Conservation (phyloP, 2,329 filamentous ascomycete species). For the Akanthomyces dipterigenus region DNA sequence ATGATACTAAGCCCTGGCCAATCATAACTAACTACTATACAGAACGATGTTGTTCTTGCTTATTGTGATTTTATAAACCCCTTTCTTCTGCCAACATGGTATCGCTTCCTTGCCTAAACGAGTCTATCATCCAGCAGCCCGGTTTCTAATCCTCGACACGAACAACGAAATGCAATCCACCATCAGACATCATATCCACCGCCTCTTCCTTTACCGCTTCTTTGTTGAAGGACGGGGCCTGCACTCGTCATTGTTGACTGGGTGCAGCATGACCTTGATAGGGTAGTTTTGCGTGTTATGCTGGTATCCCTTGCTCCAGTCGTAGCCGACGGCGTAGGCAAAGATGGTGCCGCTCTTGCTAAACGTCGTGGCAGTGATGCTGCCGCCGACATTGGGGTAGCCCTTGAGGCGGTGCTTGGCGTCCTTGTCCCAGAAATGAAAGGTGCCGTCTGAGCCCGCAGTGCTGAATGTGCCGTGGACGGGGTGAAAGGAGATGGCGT, state of each 20-base stretch:
- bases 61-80: not conserved
- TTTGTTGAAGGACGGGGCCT: slow-evolving; percentile 54
- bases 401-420: slow-evolving; percentile 86
- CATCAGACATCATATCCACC: not conserved
- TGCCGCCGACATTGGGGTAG: slow-evolving; percentile 75
- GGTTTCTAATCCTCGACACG: not conserved
- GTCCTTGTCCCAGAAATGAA: slow-evolving; percentile 95
- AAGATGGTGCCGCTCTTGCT: slow-evolving; percentile 79
- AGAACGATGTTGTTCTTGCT: not conserved
- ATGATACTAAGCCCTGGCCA: not conserved
- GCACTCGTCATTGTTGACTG: slow-evolving; percentile 57
- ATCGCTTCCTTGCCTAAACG: not conserved
- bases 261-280: slow-evolving; percentile 81
- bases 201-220: slow-evolving; percentile 42
- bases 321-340: slow-evolving; percentile 87
- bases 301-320: slow-evolving; percentile 96
- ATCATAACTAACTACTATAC: slow-evolving; percentile 7
- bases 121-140: not conserved
- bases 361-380: slow-evolving; percentile 88
- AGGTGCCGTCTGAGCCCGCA: slow-evolving; percentile 89
- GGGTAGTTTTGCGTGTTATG: slow-evolving; percentile 69
- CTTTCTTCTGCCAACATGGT: not conserved
- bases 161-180: not conserved
- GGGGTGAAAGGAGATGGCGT: slow-evolving; percentile 96
- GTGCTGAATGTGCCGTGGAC: slow-evolving; percentile 97